Conservation (phyloP, 164 flowering plant species). For the Nymphaea thermarum region DNA sequence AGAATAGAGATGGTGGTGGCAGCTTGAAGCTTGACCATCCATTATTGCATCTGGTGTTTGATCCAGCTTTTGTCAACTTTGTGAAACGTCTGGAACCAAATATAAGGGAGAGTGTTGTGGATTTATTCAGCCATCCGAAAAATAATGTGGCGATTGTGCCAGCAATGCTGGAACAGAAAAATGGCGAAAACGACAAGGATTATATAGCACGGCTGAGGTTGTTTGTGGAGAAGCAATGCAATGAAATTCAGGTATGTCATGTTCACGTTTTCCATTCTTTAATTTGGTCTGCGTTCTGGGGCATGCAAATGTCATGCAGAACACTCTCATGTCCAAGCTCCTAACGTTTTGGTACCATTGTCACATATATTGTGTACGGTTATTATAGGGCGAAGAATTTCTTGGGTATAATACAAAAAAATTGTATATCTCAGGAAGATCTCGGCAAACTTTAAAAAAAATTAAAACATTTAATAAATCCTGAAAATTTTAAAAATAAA, state of each 20-base stretch:
- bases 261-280: neutral
- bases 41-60: slow-evolving; percentile 46
- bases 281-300: neutral
- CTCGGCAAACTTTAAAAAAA: no score
- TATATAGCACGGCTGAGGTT: slow-evolving; percentile 65
- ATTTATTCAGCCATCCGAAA: slow-evolving; percentile 72
- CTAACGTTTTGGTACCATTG: no score
- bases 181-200: slow-evolving; percentile 63
- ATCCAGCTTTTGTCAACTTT: slow-evolving; percentile 45
- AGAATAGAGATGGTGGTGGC: slow-evolving; percentile 23
- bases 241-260: slow-evolving; percentile 75
- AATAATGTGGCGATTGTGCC: slow-evolving; percentile 75
- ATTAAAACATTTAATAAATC: no score
- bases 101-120: slow-evolving; percentile 68
- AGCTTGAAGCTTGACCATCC: slow-evolving; percentile 51
- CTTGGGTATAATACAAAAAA: no score
- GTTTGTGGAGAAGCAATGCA: slow-evolving; percentile 80
- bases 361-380: no score
- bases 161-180: slow-evolving; percentile 70
- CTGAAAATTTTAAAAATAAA: no score
- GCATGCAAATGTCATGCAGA: no score
- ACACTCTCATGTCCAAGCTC: no score
- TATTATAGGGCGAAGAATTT: no score
- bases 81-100: slow-evolving; percentile 48
- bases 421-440: no score